Evolutionary conservation across 1,284 basidiomycete species (phyloP), one percentile per base, ranked within the genome.

Genomic region (Peniophora sp.): DNA sequence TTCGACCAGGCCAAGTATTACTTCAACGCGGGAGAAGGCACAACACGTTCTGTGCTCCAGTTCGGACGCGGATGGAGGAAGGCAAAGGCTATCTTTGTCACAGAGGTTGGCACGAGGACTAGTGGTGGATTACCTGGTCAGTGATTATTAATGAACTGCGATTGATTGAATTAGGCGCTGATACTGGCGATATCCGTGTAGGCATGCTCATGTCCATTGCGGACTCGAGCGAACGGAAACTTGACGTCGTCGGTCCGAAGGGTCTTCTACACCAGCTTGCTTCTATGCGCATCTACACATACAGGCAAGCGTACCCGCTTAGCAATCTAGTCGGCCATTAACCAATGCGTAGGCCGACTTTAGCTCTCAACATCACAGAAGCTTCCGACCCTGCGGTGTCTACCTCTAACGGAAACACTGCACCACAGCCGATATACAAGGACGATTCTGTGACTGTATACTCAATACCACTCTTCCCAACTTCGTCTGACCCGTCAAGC

Each of bases 11-110:
- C 77, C 6, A 86, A 89, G 60, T 95, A 93, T 59, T 73, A 94
- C 48, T 92, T 96, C 73, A 94, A 95, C 65, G 83, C 75, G 2
- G 84, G 89, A 3, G 92, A 96, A 64, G 89, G 87, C 51, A 85
- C 85, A 0, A 83, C 83, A 48, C 72, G 93, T 32, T 69, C 84
- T 0, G 86, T 87, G 59, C 67, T 84, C 6, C 85, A 93, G 67
- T 82, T 81, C 56, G 71, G 71, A 53, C 67, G 76, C 35, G 78
- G 78, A 44, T 81, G 85, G 74, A 79, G 75, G 59, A 82, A 78
- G 51, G 72, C 85, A 2, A 77, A 75, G 46, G 85, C 75, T 1
- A 58, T 95, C 12, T 95, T 96, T 66, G 68, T 94, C 53, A 86
- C 85, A 1, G 78, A 81, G 48, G 72, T 81, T 1, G 74, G 77